Conservation (phyloP, 1,139 yeast species). For the Pichia sp. region DNA sequence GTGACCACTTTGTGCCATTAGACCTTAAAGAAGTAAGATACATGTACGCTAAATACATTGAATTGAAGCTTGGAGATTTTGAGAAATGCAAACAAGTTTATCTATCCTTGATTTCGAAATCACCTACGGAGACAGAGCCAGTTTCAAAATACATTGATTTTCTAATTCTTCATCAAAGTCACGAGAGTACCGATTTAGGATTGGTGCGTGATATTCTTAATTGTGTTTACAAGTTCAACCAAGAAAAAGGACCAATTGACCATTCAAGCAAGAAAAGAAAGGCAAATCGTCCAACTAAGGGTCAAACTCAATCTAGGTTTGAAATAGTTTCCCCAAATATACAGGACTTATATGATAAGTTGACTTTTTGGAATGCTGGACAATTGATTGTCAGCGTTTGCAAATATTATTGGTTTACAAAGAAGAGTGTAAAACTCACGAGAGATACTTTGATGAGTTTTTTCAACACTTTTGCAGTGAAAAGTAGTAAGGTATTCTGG, state of each 20-base stretch:
- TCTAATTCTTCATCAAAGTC: constrained; percentile 6
- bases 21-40: constrained; percentile 38
- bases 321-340: constrained; percentile 19
- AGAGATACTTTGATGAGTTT: constrained; percentile 43
- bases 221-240: constrained; percentile 15
- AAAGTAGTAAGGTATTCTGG: constrained; percentile 51
- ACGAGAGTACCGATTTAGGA: neutral
- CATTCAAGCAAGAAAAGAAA: constrained; percentile 12
- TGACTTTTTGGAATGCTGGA: constrained; percentile 34
- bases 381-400: constrained; percentile 38
- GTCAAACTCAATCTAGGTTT: neutral
- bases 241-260: constrained; percentile 13
- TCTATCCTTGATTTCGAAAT: constrained; percentile 15
- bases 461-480: constrained; percentile 37
- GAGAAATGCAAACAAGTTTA: constrained; percentile 21
- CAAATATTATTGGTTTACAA: constrained; percentile 34
- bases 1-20: constrained; percentile 43
- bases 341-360: constrained; percentile 24
- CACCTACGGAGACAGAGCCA: constrained; percentile 20
- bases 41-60: constrained; percentile 39
- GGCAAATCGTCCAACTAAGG: neutral
- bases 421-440: constrained; percentile 33
- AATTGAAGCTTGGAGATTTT: constrained; percentile 19
- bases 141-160: constrained; percentile 22
- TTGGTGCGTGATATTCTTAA: constrained; percentile 16